These are phyloP conservation scores for Cyberlindnera xishuangbannaensis DNA, from an alignment of 805 yeast species.

Conservation along the genomic window DNA sequence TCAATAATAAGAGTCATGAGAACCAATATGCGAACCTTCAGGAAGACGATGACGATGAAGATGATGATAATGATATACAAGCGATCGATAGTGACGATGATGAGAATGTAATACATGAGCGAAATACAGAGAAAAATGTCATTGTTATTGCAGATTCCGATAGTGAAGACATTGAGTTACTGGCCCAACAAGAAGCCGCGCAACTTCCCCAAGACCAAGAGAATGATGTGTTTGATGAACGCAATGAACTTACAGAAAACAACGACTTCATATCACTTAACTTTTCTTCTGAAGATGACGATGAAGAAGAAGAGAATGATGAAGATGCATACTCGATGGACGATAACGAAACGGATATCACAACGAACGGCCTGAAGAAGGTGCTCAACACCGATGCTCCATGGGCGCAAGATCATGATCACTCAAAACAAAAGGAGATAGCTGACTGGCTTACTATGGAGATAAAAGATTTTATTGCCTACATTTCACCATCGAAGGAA, in stretches of 20 bases:
- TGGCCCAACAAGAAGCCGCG: background rate
- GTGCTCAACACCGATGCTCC: slow-evolving; percentile 38
- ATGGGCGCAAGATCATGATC: slow-evolving; percentile 77
- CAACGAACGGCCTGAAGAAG: slow-evolving; percentile 9
- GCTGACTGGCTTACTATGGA: slow-evolving; percentile 86
- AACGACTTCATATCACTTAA: slow-evolving; percentile 38
- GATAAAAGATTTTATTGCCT: slow-evolving; percentile 75
- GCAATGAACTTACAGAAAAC: slow-evolving; percentile 31
- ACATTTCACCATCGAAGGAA: slow-evolving; percentile 74
- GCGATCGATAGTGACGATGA: slow-evolving; percentile 7
- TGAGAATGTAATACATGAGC: slow-evolving; percentile 1
- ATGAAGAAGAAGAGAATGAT: slow-evolving; percentile 17
- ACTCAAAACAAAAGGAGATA: slow-evolving; percentile 67
- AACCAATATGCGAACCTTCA: slow-evolving; percentile 17
- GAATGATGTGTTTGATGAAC: background rate
- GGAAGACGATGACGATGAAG: slow-evolving; percentile 5
- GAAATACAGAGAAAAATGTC: slow-evolving; percentile 4
- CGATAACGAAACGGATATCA: slow-evolving; percentile 19
- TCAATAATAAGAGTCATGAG: slow-evolving; percentile 21
- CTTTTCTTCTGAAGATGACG: slow-evolving; percentile 26
- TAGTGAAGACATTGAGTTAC: slow-evolving; percentile 4
- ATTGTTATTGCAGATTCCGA: slow-evolving; percentile 7
- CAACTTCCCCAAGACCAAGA: no score
- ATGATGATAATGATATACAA: slow-evolving; percentile 2
- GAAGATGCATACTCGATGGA: slow-evolving; percentile 26